Base-by-base conservation (phyloP, 2,329 filamentous ascomycete genomes). In the Talaromyces marneffei region DNA sequence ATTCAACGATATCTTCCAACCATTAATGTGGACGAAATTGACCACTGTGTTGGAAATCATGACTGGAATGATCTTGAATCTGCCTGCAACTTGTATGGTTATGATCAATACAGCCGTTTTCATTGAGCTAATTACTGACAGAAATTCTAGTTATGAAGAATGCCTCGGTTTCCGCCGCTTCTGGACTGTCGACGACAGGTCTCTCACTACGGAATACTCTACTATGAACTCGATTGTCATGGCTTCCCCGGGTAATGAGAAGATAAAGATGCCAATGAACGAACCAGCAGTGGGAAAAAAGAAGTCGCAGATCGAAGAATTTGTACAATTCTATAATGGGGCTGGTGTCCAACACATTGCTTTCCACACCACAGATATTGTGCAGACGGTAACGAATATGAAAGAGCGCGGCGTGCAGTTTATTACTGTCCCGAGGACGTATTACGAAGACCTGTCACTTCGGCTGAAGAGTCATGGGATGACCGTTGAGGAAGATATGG, bases 81-180 rank as follows among this genome's bases (percentile, higher is more conserved):
- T 44, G 20, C 40, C 10, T 44, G 40, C 25, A 44, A 44, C 8
- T 44, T 44, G 40, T 44, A 44, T 10, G 40, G 18, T 44, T 23
- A 25, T 14, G n/a, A n/a, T n/a, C n/a, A 44, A 18, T 25, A 6
- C 10, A n/a, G n/a, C 20, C 40, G 10, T 12, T n/a, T n/a, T 4
- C 23, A 12, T 5, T 4, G 14, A 20, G 14, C 10, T 44, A 12
- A 5, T 44, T 6, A 44, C 40, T 44, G 20, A 44, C 20, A 44
- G n/a, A 23, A 23, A 23, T 4, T 44, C 40, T 44, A 44, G 89
- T 75, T 96, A 96, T 79, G 92, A 96, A 78, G 82, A 86, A 61
- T 90, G 88, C 66, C 87, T 96, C 25, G 87, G 87, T 60, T 96
- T 96, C 83, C 91, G 95, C 80, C 90, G 92, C 67, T 96, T 96